These are phyloP conservation scores for Phoma sp. DNA, from an alignment of 2,329 filamentous ascomycete genomes.

Conservation along the genomic window DNA sequence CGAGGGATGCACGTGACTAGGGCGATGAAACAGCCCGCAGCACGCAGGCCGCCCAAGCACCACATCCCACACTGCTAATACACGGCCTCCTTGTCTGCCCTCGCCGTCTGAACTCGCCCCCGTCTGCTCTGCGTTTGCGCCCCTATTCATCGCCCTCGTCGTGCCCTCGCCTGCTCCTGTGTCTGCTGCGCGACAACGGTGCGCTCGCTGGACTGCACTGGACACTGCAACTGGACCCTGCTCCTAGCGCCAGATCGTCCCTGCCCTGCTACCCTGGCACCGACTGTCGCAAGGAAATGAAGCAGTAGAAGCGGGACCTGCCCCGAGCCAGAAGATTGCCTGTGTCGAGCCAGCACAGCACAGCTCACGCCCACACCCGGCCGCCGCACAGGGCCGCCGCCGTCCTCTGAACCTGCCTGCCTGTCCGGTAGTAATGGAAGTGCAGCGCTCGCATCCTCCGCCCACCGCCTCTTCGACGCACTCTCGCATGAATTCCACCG, in stretches of 20 bases:
- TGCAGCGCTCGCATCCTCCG: slow-evolving; percentile 27
- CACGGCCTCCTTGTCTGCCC: not conserved
- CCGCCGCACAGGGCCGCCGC: not conserved
- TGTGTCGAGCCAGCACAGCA: too few species aligned
- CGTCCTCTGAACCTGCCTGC: not conserved
- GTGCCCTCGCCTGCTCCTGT: not conserved
- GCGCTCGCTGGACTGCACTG: not conserved
- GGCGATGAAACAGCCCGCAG: not conserved
- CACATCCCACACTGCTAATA: not conserved
- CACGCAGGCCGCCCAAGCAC: not conserved
- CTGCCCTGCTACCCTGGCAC: slow-evolving; percentile 10
- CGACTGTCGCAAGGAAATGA: slow-evolving; percentile 33
- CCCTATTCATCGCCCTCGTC: not conserved
- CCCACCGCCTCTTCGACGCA: slow-evolving; percentile 29
- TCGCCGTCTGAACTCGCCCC: not conserved
- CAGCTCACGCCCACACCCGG: not conserved
- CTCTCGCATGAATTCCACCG: slow-evolving; percentile 43
- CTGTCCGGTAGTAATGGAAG: slow-evolving; percentile 34
- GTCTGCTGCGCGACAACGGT: not conserved
- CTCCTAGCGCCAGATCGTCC: slow-evolving; percentile 11
- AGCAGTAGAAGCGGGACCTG: slow-evolving; percentile 18
- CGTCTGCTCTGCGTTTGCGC: not conserved
- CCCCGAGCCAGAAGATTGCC: not conserved
- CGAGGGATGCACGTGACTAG: not conserved
- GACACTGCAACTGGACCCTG: not conserved